Evolutionary conservation across 2,329 filamentous ascomycete species (phyloP), one percentile per base, ranked within the genome.

Genomic region (Aspergillus nomiae): DNA sequence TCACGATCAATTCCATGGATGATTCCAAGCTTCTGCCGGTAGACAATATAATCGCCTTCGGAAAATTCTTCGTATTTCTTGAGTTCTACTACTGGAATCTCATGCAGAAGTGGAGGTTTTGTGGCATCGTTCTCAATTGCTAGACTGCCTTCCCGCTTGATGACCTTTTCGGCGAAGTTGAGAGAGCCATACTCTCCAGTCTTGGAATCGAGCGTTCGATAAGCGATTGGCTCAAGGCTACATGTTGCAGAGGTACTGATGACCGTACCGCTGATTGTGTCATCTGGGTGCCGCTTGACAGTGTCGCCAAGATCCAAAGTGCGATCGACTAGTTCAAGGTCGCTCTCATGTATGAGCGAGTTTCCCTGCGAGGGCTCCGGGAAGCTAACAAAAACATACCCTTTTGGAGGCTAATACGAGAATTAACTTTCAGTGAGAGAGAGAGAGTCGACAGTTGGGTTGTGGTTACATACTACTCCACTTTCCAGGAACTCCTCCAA

Each of bases 11-110:
- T 76, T 2, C 81, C 77, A 57, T 83, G 78, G 5, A 89, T 80
- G 12, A 81, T 74, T 1, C 87, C 87, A 4, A 88, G 71, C 83
- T 86, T 88, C 66, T 85, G 80, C 21, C 82, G 77, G 70, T 84
- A 85, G 14, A 87, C 77, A 26, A 88, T 77, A 36, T 84, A 77
- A 58, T 85, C 83, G 5, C 84, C 84, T 63, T 83, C 81, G 7
- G 77, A 70, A 64, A 81, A 82, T 55, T 83, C 75, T 63, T 82
- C 77, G 14, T 80, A 77, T 60, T 78, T 76, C 60, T 74, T 72
- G 8, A 86, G 72, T 63, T 86, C 84, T 57, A 78, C 73, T 4
- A 79, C 73, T 4, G 81, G 77, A 2, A 85, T 74, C 57, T 78
- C 69, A 9, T 74, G 73, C 51, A 84, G 71, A 4, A 78, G 71